Conservation (phyloP, 306 rosid genomes). For the Lotus japonicus region DNA sequence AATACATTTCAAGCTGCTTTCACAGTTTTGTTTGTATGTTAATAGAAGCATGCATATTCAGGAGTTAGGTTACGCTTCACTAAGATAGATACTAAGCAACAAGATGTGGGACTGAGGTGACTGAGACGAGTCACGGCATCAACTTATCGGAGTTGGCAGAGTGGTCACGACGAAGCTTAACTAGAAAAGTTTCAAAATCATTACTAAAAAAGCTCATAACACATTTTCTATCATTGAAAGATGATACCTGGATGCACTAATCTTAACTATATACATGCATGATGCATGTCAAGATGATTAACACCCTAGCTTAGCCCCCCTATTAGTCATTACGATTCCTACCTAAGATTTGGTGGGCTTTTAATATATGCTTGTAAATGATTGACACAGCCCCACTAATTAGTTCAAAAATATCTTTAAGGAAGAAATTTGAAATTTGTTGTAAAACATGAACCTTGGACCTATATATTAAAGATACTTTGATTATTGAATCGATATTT, state of each 20-base stretch:
- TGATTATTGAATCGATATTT: neutral
- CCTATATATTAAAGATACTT: neutral
- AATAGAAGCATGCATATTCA: neutral
- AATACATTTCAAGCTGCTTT: neutral
- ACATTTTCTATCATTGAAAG: neutral
- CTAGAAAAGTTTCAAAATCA: neutral
- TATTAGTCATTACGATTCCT: constrained; percentile 21
- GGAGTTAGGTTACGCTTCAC: constrained; percentile 4
- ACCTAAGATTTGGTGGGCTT: constrained; percentile 31
- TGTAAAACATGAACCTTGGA: neutral
- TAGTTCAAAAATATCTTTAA: neutral
- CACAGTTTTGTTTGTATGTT: neutral
- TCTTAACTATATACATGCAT: neutral
- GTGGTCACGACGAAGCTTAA: no score
- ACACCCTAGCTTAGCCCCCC: constrained; percentile 17
- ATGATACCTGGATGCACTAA: neutral
- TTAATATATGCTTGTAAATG: neutral
- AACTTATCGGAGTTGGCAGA: constrained; percentile 11
- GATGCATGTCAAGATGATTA: constrained; percentile 32
- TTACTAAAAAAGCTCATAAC: constrained; percentile 17
- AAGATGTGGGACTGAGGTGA: neutral
- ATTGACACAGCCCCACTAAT: neutral
- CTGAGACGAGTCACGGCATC: neutral
- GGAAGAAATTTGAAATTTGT: neutral
- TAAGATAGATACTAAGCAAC: neutral